phyloP scores from a whole-genome alignment of 2,329 filamentous ascomycete genomes.

The Verticillium isaacii region DNA sequence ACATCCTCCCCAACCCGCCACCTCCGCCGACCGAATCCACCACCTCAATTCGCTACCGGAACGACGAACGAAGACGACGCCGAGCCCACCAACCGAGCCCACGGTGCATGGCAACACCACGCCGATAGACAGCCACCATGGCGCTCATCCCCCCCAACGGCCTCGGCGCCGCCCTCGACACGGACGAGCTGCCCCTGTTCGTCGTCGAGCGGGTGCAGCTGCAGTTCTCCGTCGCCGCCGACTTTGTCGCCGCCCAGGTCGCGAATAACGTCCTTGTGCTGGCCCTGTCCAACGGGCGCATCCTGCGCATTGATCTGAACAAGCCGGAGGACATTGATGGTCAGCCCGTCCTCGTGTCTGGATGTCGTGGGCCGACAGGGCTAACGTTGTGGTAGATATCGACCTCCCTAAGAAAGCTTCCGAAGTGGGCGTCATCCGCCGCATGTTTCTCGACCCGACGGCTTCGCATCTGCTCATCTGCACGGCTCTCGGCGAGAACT shows the following conservation, averaged over 20 bases:
- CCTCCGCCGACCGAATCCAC: neutral
- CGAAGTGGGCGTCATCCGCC: conserved; percentile 86
- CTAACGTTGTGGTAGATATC: conserved; percentile 62
- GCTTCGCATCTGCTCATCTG: conserved; percentile 91
- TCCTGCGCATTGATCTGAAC: conserved; percentile 90
- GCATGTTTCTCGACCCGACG: conserved; percentile 96
- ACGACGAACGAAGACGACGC: neutral
- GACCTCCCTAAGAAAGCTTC: conserved; percentile 91
- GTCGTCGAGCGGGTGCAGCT: conserved; percentile 89
- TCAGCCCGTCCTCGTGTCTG: conserved; percentile 27
- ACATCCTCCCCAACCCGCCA: conserved; percentile 7
- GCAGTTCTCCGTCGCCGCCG: conserved; percentile 88
- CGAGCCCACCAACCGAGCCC: conserved; percentile 1
- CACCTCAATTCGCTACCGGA: conserved; percentile 5
- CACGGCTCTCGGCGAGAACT: conserved; percentile 91
- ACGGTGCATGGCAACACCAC: conserved; percentile 5
- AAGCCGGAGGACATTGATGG: conserved; percentile 93
- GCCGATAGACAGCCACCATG: conserved; percentile 39
- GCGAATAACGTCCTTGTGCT: conserved; percentile 95
- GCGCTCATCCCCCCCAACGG: conserved; percentile 67
- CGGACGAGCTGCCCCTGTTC: conserved; percentile 70
- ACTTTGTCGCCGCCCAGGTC: conserved; percentile 94
- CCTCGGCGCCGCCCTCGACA: conserved; percentile 62
- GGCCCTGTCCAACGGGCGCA: conserved; percentile 85
- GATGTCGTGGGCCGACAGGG: neutral